Evolutionary conservation across 805 yeast genomes (phyloP).

Genomic region (Hanseniaspora hatyaiensis): DNA sequence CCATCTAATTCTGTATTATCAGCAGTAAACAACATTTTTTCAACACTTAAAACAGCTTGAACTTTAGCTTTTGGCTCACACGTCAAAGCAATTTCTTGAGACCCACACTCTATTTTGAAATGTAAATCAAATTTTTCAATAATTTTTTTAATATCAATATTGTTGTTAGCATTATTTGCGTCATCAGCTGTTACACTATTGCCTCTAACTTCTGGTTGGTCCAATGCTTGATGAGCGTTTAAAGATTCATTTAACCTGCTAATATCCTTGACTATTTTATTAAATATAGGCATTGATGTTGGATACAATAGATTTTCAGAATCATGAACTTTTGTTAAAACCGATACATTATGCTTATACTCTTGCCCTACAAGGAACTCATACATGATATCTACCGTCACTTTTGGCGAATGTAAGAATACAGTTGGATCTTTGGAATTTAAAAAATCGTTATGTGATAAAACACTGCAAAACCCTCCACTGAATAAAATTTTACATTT

Average conservation of each 20-base stretch:
- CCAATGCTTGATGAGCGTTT: conserved; percentile 32
- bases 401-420: conserved; percentile 63
- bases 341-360: conserved; percentile 25
- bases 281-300: conserved; percentile 64
- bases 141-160: conserved; percentile 34
- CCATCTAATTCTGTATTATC: conserved; percentile 38
- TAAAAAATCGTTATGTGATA: conserved; percentile 32
- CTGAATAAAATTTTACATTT: conserved; percentile 49
- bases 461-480: conserved; percentile 49
- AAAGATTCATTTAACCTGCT: neutral
- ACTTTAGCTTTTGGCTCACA: conserved; percentile 94
- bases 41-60: conserved; percentile 68
- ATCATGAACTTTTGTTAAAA: conserved; percentile 30
- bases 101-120: conserved; percentile 51
- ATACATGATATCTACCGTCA: conserved; percentile 48
- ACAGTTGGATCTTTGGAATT: conserved; percentile 39
- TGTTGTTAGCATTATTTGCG: conserved; percentile 17
- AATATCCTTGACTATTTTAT: conserved; percentile 5
- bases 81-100: conserved; percentile 65
- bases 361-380: conserved; percentile 17
- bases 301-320: conserved; percentile 64
- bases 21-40: conserved; percentile 50
- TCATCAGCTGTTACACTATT: conserved; percentile 10
- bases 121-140: conserved; percentile 49
- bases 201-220: too few species aligned